Percentiles rank a stretch among this genome's conserved stretches.
Evolutionary conservation across 768 basidiomycete species (phyloP).

Genomic region (Hypholoma fasciculare): DNA sequence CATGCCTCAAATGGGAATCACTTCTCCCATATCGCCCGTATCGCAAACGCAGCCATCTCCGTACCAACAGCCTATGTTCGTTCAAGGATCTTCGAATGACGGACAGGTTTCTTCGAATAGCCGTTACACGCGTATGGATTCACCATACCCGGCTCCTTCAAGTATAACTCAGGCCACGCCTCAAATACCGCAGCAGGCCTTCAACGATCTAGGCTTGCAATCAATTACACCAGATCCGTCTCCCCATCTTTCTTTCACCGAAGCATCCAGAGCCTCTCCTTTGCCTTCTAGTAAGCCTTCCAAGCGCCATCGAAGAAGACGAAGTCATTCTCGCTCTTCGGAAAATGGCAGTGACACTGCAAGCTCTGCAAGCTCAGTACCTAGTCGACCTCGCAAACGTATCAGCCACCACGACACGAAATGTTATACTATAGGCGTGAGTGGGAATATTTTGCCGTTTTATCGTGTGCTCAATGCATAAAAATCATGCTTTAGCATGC

Average conservation of each 20-base stretch:
- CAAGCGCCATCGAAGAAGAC: conserved; percentile 30
- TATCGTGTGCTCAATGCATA: background rate
- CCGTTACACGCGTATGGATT: background rate
- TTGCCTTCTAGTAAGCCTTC: conserved; percentile 10
- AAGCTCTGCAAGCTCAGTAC: conserved; percentile 23
- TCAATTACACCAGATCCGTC: conserved; percentile 21
- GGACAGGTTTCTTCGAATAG: conserved; percentile 12
- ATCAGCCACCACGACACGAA: conserved; percentile 63
- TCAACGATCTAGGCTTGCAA: conserved; percentile 12
- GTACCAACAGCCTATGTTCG: conserved; percentile 30
- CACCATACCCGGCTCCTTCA: background rate
- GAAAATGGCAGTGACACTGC: conserved; percentile 38
- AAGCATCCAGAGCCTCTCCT: conserved; percentile 20
- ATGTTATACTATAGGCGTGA: conserved; percentile 68
- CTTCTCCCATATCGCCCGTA: conserved; percentile 39
- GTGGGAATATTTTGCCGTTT: conserved; percentile 12
- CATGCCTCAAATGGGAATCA: conserved; percentile 27
- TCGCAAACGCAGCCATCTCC: conserved; percentile 32
- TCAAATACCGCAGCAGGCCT: background rate
- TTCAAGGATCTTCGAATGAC: conserved; percentile 37
- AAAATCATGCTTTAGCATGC: conserved; percentile 50
- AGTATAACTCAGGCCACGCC: background rate
- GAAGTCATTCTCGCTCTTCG: conserved; percentile 35
- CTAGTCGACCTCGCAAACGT: conserved; percentile 38
- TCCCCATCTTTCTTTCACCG: conserved; percentile 25